A percentile compares a stretch with the other conserved stretches of the same genome.
These are phyloP conservation scores for Coemansia asiatica DNA, from an alignment of 192 early-diverging fungal species.

Conservation along the genomic window DNA sequence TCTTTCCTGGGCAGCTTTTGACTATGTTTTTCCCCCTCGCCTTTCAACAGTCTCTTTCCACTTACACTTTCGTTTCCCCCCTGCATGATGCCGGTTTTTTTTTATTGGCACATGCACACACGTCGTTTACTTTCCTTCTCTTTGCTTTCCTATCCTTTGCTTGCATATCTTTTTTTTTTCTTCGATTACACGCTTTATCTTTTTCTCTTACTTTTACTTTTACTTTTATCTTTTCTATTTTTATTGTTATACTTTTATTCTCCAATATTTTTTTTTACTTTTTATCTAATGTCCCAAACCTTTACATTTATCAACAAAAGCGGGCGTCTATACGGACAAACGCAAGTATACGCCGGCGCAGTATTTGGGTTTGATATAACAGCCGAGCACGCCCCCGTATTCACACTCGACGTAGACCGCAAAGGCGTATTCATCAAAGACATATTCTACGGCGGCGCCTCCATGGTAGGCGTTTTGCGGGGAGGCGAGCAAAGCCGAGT, in stretches of 20 bases:
- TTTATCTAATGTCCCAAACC: conserved; percentile 14
- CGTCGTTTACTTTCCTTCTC: too few relatives aligned
- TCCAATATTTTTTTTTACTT: too few relatives aligned
- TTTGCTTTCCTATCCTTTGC: too few relatives aligned
- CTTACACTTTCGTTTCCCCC: too few relatives aligned
- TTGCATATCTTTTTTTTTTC: too few relatives aligned
- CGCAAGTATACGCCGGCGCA: conserved; percentile 17
- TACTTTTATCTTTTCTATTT: not conserved
- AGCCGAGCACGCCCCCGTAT: conserved; percentile 10
- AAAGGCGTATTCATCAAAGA: conserved; percentile 11
- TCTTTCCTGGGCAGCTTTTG: too few relatives aligned
- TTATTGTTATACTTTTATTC: not conserved
- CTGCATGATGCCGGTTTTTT: too few relatives aligned
- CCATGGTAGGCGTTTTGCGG: conserved; percentile 11
- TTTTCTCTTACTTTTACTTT: not conserved
- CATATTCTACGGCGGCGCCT: conserved; percentile 16
- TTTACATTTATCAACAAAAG: conserved; percentile 26
- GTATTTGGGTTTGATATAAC: conserved; percentile 18
- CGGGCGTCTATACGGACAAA: conserved; percentile 17
- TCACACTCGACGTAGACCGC: conserved; percentile 13
- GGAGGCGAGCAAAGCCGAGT: conserved; percentile 16
- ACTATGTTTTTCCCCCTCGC: too few relatives aligned
- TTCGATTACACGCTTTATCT: too few relatives aligned
- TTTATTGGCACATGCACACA: too few relatives aligned
- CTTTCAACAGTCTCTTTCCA: too few relatives aligned